These are phyloP conservation scores for Beta macrorhiza DNA, from an alignment of 179 eudicot species.

Conservation along the genomic window DNA sequence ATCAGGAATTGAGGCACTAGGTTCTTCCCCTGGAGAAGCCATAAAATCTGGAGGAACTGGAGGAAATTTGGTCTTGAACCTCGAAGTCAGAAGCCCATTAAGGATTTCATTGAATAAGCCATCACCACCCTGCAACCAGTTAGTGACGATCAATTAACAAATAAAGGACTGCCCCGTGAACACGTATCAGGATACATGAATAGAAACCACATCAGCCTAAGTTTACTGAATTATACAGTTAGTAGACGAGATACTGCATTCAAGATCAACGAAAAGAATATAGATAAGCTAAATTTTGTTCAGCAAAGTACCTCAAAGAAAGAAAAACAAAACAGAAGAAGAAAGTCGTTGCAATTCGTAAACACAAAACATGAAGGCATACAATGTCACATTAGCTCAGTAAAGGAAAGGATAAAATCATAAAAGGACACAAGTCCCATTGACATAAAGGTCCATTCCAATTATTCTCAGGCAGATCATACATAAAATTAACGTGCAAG, in stretches of 20 bases:
- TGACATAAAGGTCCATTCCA: neutral
- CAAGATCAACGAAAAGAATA: neutral
- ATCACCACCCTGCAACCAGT: conserved; percentile 85
- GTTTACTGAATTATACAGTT: neutral
- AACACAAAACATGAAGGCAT: neutral
- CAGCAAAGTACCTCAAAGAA: neutral
- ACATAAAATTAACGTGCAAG: neutral
- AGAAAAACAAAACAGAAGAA: neutral
- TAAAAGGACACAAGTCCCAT: neutral
- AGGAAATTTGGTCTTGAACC: conserved; percentile 76
- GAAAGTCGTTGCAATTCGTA: neutral
- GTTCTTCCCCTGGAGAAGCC: conserved; percentile 37
- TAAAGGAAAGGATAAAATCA: neutral
- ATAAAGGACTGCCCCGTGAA: neutral
- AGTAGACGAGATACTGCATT: neutral
- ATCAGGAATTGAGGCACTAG: conserved; percentile 31
- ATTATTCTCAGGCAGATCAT: neutral
- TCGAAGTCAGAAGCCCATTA: conserved; percentile 78
- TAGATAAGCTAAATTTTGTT: neutral
- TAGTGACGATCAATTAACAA: neutral
- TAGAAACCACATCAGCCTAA: conserved; percentile 10
- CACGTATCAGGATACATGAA: conserved; percentile 1
- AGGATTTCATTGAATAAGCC: conserved; percentile 93
- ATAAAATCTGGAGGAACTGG: conserved; percentile 63
- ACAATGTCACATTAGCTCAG: neutral